Evolutionary conservation across 768 basidiomycete species (phyloP).

Genomic region (button mushroom (Agaricus bisporus)): DNA sequence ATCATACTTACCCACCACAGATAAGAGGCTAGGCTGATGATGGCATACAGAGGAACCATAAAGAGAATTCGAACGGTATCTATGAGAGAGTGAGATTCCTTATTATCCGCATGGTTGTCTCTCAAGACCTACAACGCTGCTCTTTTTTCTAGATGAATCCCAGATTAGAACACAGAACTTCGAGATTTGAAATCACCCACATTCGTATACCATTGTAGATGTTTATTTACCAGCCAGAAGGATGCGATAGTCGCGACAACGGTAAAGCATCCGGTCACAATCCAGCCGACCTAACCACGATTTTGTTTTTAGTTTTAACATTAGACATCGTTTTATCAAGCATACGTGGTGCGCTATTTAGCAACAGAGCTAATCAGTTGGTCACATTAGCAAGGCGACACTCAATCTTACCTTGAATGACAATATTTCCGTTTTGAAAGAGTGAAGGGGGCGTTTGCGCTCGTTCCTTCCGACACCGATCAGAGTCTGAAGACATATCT

Average conservation of each 20-base stretch:
- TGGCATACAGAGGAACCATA: slow-evolving; percentile 73
- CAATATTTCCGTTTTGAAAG: slow-evolving; percentile 53
- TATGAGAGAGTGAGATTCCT: slow-evolving; percentile 17
- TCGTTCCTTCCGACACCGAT: slow-evolving; percentile 28
- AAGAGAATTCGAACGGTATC: slow-evolving; percentile 72
- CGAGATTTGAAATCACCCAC: slow-evolving; percentile 28
- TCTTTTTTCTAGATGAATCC: slow-evolving; percentile 46
- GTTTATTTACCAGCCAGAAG: slow-evolving; percentile 70
- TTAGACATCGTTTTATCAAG: background rate
- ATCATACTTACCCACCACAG: slow-evolving; percentile 54
- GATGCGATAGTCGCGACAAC: slow-evolving; percentile 50
- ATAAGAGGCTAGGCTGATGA: slow-evolving; percentile 62
- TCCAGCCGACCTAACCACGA: slow-evolving; percentile 55
- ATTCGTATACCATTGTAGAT: slow-evolving; percentile 67
- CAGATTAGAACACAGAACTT: background rate
- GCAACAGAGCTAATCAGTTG: background rate
- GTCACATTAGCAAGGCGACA: background rate
- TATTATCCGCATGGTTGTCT: background rate
- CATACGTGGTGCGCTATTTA: slow-evolving; percentile 51
- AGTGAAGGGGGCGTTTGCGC: slow-evolving; percentile 47
- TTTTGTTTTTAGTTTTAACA: background rate
- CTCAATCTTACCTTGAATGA: slow-evolving; percentile 49
- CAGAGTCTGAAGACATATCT: slow-evolving; percentile 6
- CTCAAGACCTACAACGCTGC: slow-evolving; percentile 48
- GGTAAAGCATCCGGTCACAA: slow-evolving; percentile 55